Conservation (phyloP, 345 rosid species). For the Syzygium aromaticum region DNA sequence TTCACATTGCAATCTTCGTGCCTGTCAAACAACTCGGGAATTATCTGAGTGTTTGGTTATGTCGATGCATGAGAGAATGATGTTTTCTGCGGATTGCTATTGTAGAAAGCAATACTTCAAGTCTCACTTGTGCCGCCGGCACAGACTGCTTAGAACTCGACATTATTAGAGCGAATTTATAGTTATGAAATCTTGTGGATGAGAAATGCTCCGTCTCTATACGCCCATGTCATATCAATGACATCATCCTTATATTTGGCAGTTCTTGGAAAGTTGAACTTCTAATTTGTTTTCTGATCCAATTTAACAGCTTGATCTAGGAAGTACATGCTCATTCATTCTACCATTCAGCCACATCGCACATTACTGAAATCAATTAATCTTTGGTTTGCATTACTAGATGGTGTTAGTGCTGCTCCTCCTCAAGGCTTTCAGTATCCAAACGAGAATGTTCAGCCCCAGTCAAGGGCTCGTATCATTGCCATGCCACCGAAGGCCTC, state of each 20-base stretch:
- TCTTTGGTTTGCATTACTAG: not conserved
- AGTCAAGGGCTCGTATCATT: constrained; percentile 7
- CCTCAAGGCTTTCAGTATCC: not conserved
- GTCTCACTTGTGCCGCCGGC: not conserved
- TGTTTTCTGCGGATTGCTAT: not conserved
- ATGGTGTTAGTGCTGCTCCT: not conserved
- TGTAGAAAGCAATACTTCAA: not conserved
- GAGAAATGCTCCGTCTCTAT: not conserved
- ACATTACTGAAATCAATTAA: not conserved
- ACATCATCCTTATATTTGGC: not conserved
- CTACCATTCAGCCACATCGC: not conserved
- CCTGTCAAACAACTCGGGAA: not conserved
- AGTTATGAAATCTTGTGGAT: not conserved
- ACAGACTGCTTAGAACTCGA: not conserved
- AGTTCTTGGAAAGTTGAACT: not conserved
- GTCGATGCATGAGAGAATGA: not conserved
- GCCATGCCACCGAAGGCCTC: constrained; percentile 2
- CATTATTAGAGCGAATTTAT: not conserved
- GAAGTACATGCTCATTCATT: not conserved
- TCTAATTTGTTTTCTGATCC: not conserved
- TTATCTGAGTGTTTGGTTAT: not conserved
- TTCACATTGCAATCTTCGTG: not conserved
- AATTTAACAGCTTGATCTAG: not conserved
- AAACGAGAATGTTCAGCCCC: not conserved
- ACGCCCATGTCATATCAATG: not conserved